Percentiles rank a stretch among this genome's conserved stretches.
Evolutionary conservation across 1,284 basidiomycete species (phyloP).

Genomic region (Moesziomyces parantarcticus): DNA sequence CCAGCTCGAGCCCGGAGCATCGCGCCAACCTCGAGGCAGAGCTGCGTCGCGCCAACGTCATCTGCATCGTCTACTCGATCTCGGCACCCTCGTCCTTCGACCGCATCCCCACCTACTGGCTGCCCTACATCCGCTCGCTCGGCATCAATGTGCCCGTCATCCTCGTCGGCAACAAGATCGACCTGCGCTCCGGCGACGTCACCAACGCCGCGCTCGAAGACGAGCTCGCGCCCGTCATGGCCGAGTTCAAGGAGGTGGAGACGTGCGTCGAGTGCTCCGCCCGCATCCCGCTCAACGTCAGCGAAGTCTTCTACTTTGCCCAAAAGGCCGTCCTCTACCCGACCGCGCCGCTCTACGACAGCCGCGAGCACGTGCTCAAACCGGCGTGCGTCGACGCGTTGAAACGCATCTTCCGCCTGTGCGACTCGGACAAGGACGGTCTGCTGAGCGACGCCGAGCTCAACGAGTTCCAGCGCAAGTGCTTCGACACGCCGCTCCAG

Average conservation of each 20-base stretch:
- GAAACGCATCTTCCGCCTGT: slow-evolving; percentile 93
- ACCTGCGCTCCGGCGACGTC: slow-evolving; percentile 88
- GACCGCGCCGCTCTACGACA: slow-evolving; percentile 96
- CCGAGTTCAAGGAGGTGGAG: slow-evolving; percentile 75
- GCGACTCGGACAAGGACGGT: slow-evolving; percentile 93
- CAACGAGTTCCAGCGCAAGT: slow-evolving; percentile 97
- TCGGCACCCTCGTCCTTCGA: slow-evolving; percentile 95
- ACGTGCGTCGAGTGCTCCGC: slow-evolving; percentile 98
- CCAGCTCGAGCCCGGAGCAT: slow-evolving; percentile 74
- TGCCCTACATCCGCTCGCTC: slow-evolving; percentile 93
- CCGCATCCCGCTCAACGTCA: slow-evolving; percentile 81
- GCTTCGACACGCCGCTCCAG: slow-evolving; percentile 92
- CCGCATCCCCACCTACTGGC: slow-evolving; percentile 97
- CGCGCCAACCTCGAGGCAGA: slow-evolving; percentile 89
- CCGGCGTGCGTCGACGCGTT: slow-evolving; percentile 89
- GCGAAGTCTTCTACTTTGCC: slow-evolving; percentile 99
- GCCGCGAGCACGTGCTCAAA: slow-evolving; percentile 84
- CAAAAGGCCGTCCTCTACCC: slow-evolving; percentile 98
- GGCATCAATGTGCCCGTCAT: slow-evolving; percentile 94
- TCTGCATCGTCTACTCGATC: slow-evolving; percentile 93
- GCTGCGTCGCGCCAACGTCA: slow-evolving; percentile 95
- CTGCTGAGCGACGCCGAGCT: slow-evolving; percentile 88
- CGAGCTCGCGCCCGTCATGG: slow-evolving; percentile 67
- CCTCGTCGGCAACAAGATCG: slow-evolving; percentile 97
- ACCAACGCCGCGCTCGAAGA: slow-evolving; percentile 94